phyloP scores from a whole-genome alignment of 768 basidiomycete genomes.

The Cyathus striatus region DNA sequence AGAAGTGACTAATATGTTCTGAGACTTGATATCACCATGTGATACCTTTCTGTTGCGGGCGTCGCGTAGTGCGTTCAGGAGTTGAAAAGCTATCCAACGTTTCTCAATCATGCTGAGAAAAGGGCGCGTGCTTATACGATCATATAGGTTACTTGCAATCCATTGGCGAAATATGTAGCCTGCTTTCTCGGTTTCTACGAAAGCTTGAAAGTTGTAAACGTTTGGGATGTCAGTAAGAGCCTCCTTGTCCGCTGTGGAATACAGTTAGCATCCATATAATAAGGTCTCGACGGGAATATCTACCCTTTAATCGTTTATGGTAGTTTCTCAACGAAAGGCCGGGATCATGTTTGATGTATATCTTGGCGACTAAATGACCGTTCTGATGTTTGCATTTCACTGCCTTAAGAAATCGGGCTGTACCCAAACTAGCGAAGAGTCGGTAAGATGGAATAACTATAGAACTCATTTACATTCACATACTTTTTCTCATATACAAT shows the following conservation, averaged over 20 bases:
- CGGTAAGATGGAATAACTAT: conserved; percentile 1
- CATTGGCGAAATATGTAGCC: conserved; percentile 95
- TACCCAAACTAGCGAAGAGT: conserved; percentile 46
- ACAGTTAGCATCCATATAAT: conserved; percentile 4
- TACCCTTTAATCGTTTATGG: conserved; percentile 75
- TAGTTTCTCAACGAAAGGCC: conserved; percentile 72
- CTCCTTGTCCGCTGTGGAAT: conserved; percentile 72
- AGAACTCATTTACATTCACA: conserved; percentile 8
- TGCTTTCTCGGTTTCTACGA: conserved; percentile 93
- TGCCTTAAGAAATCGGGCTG: conserved; percentile 75
- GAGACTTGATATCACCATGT: conserved; percentile 97
- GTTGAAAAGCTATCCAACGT: conserved; percentile 96
- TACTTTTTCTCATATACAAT: conserved; percentile 92
- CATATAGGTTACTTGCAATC: conserved; percentile 91
- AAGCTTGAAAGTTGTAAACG: conserved; percentile 82
- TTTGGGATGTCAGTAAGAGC: conserved; percentile 80
- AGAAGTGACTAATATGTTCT: conserved; percentile 93
- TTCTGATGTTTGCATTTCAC: conserved; percentile 84
- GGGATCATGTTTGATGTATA: conserved; percentile 94
- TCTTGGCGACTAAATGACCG: conserved; percentile 85
- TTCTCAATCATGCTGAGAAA: conserved; percentile 91
- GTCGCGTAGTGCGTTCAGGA: conserved; percentile 80
- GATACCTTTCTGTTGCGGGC: conserved; percentile 83
- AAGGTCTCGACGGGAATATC: conserved; percentile 8
- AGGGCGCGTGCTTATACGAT: conserved; percentile 96